A percentile compares a stretch with the other conserved stretches of the same genome.
Conservation (phyloP, 1,284 basidiomycete species). For the Stereum hirsutum region DNA sequence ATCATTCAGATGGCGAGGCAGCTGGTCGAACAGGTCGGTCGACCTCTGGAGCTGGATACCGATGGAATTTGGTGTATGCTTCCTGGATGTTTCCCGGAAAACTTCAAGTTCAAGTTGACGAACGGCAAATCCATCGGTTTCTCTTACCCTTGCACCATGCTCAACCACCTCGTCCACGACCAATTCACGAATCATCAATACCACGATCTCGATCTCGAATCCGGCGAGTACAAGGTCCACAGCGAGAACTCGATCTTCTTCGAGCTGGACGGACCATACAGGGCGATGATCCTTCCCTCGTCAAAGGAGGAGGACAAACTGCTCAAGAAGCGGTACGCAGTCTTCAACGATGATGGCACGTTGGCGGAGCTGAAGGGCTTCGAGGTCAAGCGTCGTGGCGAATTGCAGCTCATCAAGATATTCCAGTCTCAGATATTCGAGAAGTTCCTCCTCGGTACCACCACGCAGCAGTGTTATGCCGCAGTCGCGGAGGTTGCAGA, state of each 20-base stretch:
- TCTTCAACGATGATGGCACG: conserved; percentile 98
- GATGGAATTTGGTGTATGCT: conserved; percentile 99
- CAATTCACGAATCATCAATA: conserved; percentile 98
- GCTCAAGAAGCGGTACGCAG: conserved; percentile 98
- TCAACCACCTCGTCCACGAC: conserved; percentile 95
- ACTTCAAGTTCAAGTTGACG: conserved; percentile 90
- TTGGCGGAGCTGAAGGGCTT: conserved; percentile 98
- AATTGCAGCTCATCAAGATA: conserved; percentile 98
- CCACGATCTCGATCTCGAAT: conserved; percentile 83
- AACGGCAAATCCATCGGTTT: conserved; percentile 86
- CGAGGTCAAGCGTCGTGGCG: conserved; percentile 97
- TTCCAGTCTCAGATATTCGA: conserved; percentile 99
- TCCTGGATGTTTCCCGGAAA: conserved; percentile 95
- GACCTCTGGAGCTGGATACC: conserved; percentile 96
- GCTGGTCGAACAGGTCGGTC: conserved; percentile 94
- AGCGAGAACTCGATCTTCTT: conserved; percentile 99
- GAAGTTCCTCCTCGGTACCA: conserved; percentile 89
- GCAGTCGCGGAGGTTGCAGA: conserved; percentile 92
- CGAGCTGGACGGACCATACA: conserved; percentile 97
- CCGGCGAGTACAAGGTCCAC: conserved; percentile 80
- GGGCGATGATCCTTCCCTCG: conserved; percentile 97
- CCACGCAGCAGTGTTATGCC: conserved; percentile 92
- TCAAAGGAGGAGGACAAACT: conserved; percentile 99
- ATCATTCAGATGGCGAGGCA: conserved; percentile 99
- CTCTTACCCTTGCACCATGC: conserved; percentile 99